These are phyloP conservation scores for Globisporangium alternatum DNA, from an alignment of 352 stramenopile genomes.

Conservation along the genomic window DNA sequence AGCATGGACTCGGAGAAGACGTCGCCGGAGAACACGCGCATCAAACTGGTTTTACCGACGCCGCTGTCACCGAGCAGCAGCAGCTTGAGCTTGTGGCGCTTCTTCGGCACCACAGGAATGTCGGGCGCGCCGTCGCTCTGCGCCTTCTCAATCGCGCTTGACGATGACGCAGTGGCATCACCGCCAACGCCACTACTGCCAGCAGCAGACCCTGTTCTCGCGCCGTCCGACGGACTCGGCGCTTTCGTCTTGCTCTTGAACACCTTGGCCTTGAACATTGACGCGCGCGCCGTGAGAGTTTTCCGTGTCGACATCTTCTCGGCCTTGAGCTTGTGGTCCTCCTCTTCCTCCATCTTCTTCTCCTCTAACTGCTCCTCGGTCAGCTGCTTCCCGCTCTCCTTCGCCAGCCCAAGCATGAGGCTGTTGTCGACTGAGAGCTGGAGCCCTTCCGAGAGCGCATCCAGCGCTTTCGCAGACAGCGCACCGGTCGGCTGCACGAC, in stretches of 20 bases:
- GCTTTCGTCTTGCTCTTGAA: conserved; percentile 42
- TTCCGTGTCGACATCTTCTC: conserved; percentile 68
- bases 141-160: conserved; percentile 13
- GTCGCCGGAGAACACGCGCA: conserved; percentile 92
- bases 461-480: conserved; percentile 71
- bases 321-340: conserved; percentile 77
- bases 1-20: conserved; percentile 90
- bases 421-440: conserved; percentile 71
- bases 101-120: conserved; percentile 43
- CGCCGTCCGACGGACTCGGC: conserved; percentile 9
- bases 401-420: conserved; percentile 22
- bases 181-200: conserved; percentile 15
- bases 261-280: conserved; percentile 78
- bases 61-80: conserved; percentile 89
- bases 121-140: conserved; percentile 17
- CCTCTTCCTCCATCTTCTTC: conserved; percentile 87
- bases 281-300: conserved; percentile 59
- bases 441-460: conserved; percentile 72
- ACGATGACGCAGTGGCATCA: background rate
- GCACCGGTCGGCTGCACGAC: conserved; percentile 71
- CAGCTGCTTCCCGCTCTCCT: conserved; percentile 32
- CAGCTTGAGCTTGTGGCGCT: conserved; percentile 88
- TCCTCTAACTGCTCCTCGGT: conserved; percentile 82
- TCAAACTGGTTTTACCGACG: conserved; percentile 92
- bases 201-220: background rate